Conservation (phyloP, 768 basidiomycete genomes). For the Candolleomyces aberdarensis region DNA sequence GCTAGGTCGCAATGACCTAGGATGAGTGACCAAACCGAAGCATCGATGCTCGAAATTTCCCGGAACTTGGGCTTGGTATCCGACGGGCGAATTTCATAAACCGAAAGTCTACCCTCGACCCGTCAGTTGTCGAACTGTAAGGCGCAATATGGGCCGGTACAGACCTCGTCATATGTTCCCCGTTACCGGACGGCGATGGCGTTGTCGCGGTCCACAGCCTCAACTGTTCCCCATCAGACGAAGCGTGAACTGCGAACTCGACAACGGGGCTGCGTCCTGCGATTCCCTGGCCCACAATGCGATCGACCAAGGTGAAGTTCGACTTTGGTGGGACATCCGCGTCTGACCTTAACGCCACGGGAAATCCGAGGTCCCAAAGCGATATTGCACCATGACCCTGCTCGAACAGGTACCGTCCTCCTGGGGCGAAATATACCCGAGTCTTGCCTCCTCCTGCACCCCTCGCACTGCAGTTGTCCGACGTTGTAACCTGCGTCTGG, state of each 20-base stretch:
- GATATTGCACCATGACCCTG: background rate
- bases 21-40: background rate
- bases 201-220: background rate
- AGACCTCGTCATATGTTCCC: background rate
- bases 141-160: background rate
- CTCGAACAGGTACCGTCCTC: background rate
- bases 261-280: too few species aligned
- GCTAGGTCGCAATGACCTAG: background rate
- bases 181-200: background rate
- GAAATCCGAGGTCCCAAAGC: background rate
- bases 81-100: background rate
- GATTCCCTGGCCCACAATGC: too few species aligned
- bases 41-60: background rate
- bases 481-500: background rate
- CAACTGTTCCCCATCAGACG: background rate
- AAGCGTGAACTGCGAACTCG: background rate
- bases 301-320: too few species aligned
- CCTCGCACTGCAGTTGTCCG: background rate
- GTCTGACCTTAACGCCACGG: background rate
- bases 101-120: background rate
- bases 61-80: background rate
- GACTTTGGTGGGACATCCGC: too few species aligned
- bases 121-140: background rate
- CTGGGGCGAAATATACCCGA: background rate
- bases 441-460: background rate